Evolutionary conservation across 148 eudicot genomes (phyloP), one percentile per base, ranked within the genome.

Genomic region (Euryodendron excelsum): DNA sequence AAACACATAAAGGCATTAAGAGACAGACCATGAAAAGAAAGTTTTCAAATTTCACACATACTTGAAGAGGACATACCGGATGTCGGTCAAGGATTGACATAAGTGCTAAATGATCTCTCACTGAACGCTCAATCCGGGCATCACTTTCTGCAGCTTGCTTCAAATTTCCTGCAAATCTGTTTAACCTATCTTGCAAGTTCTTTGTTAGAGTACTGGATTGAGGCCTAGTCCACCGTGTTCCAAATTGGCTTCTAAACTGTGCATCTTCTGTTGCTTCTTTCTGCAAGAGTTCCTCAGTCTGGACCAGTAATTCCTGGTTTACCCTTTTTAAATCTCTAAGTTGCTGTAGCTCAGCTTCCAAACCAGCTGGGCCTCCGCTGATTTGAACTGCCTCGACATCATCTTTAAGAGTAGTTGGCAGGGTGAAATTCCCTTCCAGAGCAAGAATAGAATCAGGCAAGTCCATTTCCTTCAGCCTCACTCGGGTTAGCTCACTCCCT

Each of bases 121-220:
- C 95, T 77, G 97, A 96, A 72, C 98, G 96, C 86, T 93, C 99
- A 80, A 96, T 92, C 75, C 92, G 88, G 73, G 83, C 90, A 88
- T 96, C 99, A 86, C 99, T 96, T 21, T 96, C 99, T 34, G 92
- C 95, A 81, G 99, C 99, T 88, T 93, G 98, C 88, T 93, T 93
- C 82, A 96, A 73, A 86, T 96, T 93, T 23, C 80, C 97, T 65
- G 99, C 98, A 83, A 93, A 96, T 79, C 93, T 91, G 71, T 96
- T 96, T 73, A 96, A 84, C 79, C 99, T 86, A 77, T 96, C 99
- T 80, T 83, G 94, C 76, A 93, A 85, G 79, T 88, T 93, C 88
- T 96, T 96, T 44, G 98, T 96, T 52, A 96, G 86, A 71, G 99
- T 96, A 85, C 90, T 88, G 33, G 99, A 96, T 65, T 93, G 99